These are phyloP conservation scores for Hypomyces perniciosus DNA, from an alignment of 2,329 filamentous ascomycete species.

Conservation along the genomic window DNA sequence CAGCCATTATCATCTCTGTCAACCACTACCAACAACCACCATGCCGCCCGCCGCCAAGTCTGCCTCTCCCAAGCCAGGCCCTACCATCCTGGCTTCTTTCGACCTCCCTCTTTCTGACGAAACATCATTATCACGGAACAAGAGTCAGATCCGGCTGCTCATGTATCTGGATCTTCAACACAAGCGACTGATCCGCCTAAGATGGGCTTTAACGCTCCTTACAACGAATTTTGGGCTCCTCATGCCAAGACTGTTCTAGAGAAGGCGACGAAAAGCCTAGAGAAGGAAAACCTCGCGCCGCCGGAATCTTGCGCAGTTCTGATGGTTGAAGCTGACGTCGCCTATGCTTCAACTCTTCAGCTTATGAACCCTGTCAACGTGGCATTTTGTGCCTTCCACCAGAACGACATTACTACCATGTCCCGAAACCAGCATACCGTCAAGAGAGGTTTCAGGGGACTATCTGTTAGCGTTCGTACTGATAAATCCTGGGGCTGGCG, in stretches of 20 bases:
- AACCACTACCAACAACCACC: too few species aligned
- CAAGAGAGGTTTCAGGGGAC: background rate
- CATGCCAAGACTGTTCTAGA: background rate
- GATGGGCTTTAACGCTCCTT: too few species aligned
- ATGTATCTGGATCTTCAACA: too few species aligned
- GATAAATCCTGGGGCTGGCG: background rate
- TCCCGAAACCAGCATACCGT: background rate
- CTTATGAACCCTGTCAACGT: background rate
- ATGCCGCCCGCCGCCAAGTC: too few species aligned
- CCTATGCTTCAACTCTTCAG: background rate
- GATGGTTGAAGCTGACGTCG: background rate
- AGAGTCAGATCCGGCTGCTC: too few species aligned
- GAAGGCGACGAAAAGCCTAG: background rate
- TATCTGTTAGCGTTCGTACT: background rate
- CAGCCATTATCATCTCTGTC: too few species aligned
- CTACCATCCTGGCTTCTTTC: too few species aligned
- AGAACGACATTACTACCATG: background rate
- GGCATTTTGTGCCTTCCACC: background rate
- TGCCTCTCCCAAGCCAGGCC: too few species aligned
- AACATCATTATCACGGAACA: too few species aligned
- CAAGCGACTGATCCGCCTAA: too few species aligned
- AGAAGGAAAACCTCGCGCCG: background rate
- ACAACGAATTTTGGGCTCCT: background rate
- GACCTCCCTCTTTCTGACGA: too few species aligned
- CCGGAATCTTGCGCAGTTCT: background rate